A percentile compares a stretch with the other conserved stretches of the same genome.
Conservation (phyloP, 257 asterid species). For the Capsicum chinense region DNA sequence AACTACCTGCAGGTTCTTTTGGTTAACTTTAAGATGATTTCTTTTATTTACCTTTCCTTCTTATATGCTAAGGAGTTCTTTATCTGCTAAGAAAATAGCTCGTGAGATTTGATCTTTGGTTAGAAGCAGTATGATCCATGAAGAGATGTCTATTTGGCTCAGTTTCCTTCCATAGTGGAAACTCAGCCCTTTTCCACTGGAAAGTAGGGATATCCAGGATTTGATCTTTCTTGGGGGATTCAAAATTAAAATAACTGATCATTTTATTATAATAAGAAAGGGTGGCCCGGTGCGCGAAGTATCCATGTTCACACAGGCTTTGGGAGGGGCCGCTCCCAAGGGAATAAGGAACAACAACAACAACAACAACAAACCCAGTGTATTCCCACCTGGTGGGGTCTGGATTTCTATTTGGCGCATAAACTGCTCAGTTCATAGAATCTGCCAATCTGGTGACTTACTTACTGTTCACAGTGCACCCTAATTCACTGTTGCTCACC, state of each 20-base stretch:
- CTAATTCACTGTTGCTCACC: background rate
- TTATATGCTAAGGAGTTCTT: slow-evolving; percentile 11
- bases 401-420: background rate
- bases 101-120: background rate
- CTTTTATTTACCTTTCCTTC: background rate
- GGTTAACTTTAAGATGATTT: background rate
- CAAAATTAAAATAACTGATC: background rate
- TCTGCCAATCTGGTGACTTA: background rate
- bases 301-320: background rate
- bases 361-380: too few relatives aligned
- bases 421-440: background rate
- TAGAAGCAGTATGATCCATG: slow-evolving; percentile 11
- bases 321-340: background rate
- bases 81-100: slow-evolving; percentile 20
- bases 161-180: background rate
- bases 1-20: slow-evolving; percentile 48
- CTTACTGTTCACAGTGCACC: background rate
- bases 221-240: slow-evolving; percentile 17
- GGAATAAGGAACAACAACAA: too few relatives aligned
- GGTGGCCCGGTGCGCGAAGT: background rate
- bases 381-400: too few relatives aligned
- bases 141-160: slow-evolving; percentile 2
- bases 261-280: slow-evolving; percentile 19
- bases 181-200: background rate
- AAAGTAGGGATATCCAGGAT: background rate